These are phyloP conservation scores for Leccinum aurantiacum DNA, from an alignment of 768 basidiomycete genomes.

Conservation along the genomic window DNA sequence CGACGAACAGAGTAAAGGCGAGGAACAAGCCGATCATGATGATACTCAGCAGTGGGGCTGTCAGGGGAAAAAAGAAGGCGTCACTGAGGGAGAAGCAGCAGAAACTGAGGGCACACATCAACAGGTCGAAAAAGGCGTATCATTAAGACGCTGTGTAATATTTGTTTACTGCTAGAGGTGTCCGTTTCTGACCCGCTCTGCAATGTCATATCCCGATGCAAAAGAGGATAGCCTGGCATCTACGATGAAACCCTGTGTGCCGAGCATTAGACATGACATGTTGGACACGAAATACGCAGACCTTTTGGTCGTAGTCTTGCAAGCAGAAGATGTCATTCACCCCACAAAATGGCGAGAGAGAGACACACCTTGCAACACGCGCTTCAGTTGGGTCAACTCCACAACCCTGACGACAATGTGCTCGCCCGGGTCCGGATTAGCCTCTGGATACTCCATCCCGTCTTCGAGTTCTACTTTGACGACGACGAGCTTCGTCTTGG, in stretches of 20 bases:
- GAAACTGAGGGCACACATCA: conserved; percentile 73
- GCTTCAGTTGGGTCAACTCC: conserved; percentile 60
- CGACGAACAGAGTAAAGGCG: conserved; percentile 90
- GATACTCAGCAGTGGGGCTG: conserved; percentile 74
- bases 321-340: neutral
- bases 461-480: conserved; percentile 68
- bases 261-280: neutral
- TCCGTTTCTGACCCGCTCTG: conserved; percentile 37
- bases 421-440: conserved; percentile 85
- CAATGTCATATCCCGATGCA: conserved; percentile 66
- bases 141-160: conserved; percentile 18
- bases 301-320: conserved; percentile 60
- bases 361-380: conserved; percentile 63
- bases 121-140: conserved; percentile 57
- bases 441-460: conserved; percentile 63
- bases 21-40: conserved; percentile 97
- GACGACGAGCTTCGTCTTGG: conserved; percentile 87
- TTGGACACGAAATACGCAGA: conserved; percentile 22
- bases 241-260: conserved; percentile 55
- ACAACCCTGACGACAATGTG: conserved; percentile 75
- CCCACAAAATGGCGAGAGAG: neutral
- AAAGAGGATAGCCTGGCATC: conserved; percentile 81
- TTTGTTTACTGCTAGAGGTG: conserved; percentile 20
- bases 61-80: conserved; percentile 82
- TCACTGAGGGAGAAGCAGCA: conserved; percentile 81